A percentile compares a stretch with the other conserved stretches of the same genome.
Conservation (phyloP, 257 asterid genomes). For the Primulina tabacum region DNA sequence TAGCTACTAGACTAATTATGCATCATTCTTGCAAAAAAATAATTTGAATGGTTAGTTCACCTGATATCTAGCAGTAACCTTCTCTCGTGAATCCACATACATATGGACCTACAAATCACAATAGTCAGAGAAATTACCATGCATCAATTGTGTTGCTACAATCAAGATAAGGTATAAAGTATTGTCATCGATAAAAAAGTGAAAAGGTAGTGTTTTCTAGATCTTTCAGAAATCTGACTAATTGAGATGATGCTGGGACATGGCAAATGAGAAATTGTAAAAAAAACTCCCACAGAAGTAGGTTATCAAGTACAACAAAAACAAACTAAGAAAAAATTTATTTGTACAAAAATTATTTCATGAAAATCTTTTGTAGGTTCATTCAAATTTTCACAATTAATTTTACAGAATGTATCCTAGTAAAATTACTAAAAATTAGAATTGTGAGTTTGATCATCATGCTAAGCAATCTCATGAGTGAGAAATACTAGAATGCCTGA, state of each 20-base stretch:
- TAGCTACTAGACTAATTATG: not conserved
- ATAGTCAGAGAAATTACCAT: conserved; percentile 18
- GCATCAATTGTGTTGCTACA: not conserved
- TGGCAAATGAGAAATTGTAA: not conserved
- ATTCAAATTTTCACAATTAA: no score
- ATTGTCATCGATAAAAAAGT: not conserved
- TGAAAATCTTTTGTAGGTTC: no score
- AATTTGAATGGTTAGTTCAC: conserved; percentile 31
- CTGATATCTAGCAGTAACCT: conserved; percentile 97
- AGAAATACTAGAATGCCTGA: no score
- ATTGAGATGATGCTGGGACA: not conserved
- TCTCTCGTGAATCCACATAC: conserved; percentile 82
- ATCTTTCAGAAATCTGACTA: conserved; percentile 1
- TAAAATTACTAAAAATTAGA: no score
- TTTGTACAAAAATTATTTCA: not conserved
- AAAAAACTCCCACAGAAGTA: not conserved
- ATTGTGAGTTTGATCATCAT: no score
- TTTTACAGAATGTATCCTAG: no score
- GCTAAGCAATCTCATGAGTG: no score
- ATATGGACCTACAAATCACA: conserved; percentile 63
- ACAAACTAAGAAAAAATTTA: not conserved
- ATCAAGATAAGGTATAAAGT: not conserved
- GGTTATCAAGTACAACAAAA: not conserved
- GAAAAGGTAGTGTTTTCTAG: not conserved
- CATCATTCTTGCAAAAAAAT: conserved; percentile 14